Base-by-base conservation (phyloP, 1,284 basidiomycete genomes). In the Boletus smithii region DNA sequence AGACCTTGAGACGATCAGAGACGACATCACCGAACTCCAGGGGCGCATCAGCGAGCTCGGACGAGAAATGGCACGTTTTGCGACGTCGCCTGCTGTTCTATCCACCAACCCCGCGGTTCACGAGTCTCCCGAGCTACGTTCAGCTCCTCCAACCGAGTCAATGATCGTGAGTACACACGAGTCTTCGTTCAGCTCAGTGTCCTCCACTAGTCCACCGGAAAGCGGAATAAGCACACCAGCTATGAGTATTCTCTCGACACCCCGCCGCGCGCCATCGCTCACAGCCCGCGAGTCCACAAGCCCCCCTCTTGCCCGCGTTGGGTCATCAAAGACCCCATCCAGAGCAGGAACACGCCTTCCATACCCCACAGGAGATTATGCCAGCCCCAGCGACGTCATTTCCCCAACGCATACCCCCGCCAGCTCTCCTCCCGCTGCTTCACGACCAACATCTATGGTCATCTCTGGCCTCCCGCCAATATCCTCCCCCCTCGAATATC, bases 281-380 rank as follows among this genome's bases (percentile, higher is more conserved):
- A 76, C 74, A 13, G 75, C 75, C 0, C 71, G 76, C 16, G 82
- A 83, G 36, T 76, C 83, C 1, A 82, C 81, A 5, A 85, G 81
- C 47, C 84, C 85, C 3, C 81, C 84, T 13, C 72, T 82, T 16
- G 72, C 76, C 1, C 70, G 60, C 11, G 52, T 39, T 3, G 60
- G 53, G 4, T 30, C 63, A 11, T 42, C 59, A 18, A 63, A 49
- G 34, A 48, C 26, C n/a, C 20, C 62, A 2, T 59, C 64, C 23
- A 59, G 60, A 39, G 33, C 37, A 10, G 67, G 83, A 1, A 85
- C 80, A 17, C 77, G 83, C 33, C 69, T 89, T 13, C 86, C 87
- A 26, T 90, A 90, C 55, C 88, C 87, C 11, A 83, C 83, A 4
- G 88, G 87, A 3, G 88, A 90, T 57, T 90, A 90, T 55, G 74